Evolutionary conservation across 2,329 filamentous ascomycete species (phyloP).

Genomic region (Meredithiella fracta): DNA sequence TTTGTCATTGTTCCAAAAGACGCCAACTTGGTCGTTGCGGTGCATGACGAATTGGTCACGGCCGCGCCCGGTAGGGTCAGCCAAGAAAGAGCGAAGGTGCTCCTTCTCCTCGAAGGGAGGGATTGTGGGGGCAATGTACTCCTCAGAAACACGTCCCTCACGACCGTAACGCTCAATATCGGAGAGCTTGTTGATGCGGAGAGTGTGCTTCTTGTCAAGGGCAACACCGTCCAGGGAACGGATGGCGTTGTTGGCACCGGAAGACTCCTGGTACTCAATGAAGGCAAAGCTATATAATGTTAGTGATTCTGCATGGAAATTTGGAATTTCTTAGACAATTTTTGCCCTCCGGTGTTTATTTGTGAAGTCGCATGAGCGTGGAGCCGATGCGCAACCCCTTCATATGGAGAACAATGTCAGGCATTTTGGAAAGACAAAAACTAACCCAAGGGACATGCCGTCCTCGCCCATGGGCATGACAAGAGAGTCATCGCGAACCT

Average conservation of each 20-base stretch:
- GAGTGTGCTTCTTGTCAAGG: conserved; percentile 91
- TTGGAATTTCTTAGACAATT: background rate
- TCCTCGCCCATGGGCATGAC: conserved; percentile 88
- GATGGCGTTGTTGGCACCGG: conserved; percentile 76
- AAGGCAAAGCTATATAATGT: conserved; percentile 61
- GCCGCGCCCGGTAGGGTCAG: conserved; percentile 60
- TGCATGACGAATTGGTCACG: conserved; percentile 95
- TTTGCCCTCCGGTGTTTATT: background rate
- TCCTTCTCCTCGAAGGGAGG: conserved; percentile 88
- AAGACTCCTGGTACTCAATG: conserved; percentile 83
- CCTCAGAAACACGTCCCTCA: conserved; percentile 83
- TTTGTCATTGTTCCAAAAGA: conserved; percentile 98
- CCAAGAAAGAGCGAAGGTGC: conserved; percentile 85
- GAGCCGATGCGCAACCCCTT: background rate
- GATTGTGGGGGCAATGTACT: conserved; percentile 68
- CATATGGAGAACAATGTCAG: background rate
- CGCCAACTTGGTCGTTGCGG: conserved; percentile 76
- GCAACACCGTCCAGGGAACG: conserved; percentile 73
- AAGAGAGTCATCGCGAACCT: conserved; percentile 69
- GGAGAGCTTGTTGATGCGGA: conserved; percentile 93
- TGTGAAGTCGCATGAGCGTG: too few species aligned
- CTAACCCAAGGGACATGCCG: conserved; percentile 71
- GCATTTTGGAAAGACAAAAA: conserved; percentile 14
- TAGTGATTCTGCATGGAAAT: conserved; percentile 1
- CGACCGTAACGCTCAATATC: conserved; percentile 93